Conservation (phyloP, 495 filamentous ascomycete genomes). For the Aspergillus homomorphus region DNA sequence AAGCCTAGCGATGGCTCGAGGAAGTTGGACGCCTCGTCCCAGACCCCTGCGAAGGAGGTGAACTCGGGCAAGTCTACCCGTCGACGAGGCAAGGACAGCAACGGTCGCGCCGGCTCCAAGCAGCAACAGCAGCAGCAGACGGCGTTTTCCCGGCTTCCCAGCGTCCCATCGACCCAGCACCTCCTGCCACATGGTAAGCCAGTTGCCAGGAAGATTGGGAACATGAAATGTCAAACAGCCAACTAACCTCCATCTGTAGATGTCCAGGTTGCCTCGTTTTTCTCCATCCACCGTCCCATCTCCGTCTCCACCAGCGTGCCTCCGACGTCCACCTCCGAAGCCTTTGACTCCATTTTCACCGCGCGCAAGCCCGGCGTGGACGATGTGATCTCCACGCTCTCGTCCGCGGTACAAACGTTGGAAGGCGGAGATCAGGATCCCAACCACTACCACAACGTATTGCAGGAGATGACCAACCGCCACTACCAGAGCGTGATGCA, state of each 20-base stretch:
- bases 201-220: no score
- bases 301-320: conserved; percentile 80
- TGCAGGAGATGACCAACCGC: background rate
- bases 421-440: conserved; percentile 38
- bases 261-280: conserved; percentile 84
- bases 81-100: conserved; percentile 38
- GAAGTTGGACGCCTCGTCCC: conserved; percentile 38
- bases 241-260: conserved; percentile 59
- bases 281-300: conserved; percentile 92
- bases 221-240: no score
- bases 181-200: conserved; percentile 67
- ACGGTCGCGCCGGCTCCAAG: conserved; percentile 36
- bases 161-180: conserved; percentile 81
- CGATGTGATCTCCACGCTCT: conserved; percentile 77
- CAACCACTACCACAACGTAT: background rate
- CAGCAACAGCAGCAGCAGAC: conserved; percentile 41
- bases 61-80: conserved; percentile 36
- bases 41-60: conserved; percentile 41
- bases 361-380: conserved; percentile 49
- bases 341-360: conserved; percentile 79
- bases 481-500: background rate
- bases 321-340: conserved; percentile 62
- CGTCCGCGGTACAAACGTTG: conserved; percentile 66
- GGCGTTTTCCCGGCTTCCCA: conserved; percentile 61
- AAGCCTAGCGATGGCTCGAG: conserved; percentile 50